Conservation (phyloP, 768 basidiomycete genomes). For the Saitozyma sp. region DNA sequence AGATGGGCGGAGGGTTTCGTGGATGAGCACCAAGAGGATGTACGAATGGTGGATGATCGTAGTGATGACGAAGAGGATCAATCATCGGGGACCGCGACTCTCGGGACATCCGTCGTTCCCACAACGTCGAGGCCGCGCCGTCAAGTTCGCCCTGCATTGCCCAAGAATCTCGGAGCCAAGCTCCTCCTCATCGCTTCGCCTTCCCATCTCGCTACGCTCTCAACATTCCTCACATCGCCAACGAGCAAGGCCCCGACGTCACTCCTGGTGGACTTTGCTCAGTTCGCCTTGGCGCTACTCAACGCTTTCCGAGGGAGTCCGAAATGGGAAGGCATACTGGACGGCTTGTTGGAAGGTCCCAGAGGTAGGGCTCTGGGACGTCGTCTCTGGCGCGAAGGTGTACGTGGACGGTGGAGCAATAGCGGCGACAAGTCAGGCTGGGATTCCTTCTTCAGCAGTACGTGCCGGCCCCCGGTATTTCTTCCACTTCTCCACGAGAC, state of each 20-base stretch:
- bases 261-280: conserved; percentile 59
- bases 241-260: conserved; percentile 43
- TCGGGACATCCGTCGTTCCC: conserved; percentile 50
- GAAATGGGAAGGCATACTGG: conserved; percentile 62
- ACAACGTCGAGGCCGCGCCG: conserved; percentile 57
- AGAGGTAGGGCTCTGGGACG: conserved; percentile 51
- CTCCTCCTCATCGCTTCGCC: conserved; percentile 62
- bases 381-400: conserved; percentile 64
- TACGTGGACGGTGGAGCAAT: conserved; percentile 37
- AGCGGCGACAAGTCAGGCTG: conserved; percentile 17
- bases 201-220: conserved; percentile 41
- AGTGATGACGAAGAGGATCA: conserved; percentile 29
- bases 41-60: conserved; percentile 12
- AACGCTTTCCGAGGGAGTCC: conserved; percentile 62
- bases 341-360: conserved; percentile 51
- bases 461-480: conserved; percentile 52
- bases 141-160: conserved; percentile 17
- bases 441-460: conserved; percentile 50
- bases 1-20: conserved; percentile 43
- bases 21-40: conserved; percentile 20
- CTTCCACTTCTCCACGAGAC: neutral
- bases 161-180: conserved; percentile 60
- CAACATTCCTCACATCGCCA: conserved; percentile 54
- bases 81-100: neutral
- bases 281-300: conserved; percentile 63